Evolutionary conservation across 2,329 filamentous ascomycete species (phyloP).

Genomic region (Helotiales sp.): DNA sequence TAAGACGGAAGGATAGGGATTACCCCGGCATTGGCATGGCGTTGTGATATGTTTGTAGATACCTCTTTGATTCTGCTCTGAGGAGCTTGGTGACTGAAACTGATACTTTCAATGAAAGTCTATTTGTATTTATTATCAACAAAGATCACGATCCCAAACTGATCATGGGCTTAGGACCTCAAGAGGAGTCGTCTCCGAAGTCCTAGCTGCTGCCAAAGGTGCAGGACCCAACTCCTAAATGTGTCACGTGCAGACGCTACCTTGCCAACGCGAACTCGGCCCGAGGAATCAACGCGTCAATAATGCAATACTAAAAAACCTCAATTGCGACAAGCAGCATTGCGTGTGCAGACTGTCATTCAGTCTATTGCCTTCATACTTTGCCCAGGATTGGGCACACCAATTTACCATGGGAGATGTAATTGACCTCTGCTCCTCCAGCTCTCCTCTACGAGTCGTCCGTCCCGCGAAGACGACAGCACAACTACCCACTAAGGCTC

Average conservation of each 20-base stretch:
- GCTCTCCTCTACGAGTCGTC: not conserved
- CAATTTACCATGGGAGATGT: not conserved
- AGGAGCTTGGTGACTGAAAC: not conserved
- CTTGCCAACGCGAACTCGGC: not conserved
- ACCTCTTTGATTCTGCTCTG: constrained; percentile 11
- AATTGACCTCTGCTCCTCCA: constrained; percentile 11
- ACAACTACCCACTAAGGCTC: not conserved
- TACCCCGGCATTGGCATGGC: constrained; percentile 28
- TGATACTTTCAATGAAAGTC: not conserved
- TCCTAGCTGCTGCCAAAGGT: no score
- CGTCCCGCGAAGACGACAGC: not conserved
- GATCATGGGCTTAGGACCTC: no score
- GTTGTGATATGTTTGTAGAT: constrained; percentile 11
- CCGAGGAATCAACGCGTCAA: not conserved
- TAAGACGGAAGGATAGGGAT: constrained; percentile 3
- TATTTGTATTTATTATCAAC: not conserved
- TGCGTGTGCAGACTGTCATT: not conserved
- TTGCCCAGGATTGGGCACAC: not conserved
- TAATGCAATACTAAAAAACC: not conserved
- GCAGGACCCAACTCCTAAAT: no score
- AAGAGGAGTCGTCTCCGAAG: no score
- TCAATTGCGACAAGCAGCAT: not conserved
- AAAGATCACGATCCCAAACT: no score
- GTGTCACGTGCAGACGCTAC: not conserved
- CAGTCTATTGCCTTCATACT: not conserved